These are phyloP conservation scores for Chamaecrista fasciculata DNA, from an alignment of 306 rosid genomes.

Conservation along the genomic window DNA sequence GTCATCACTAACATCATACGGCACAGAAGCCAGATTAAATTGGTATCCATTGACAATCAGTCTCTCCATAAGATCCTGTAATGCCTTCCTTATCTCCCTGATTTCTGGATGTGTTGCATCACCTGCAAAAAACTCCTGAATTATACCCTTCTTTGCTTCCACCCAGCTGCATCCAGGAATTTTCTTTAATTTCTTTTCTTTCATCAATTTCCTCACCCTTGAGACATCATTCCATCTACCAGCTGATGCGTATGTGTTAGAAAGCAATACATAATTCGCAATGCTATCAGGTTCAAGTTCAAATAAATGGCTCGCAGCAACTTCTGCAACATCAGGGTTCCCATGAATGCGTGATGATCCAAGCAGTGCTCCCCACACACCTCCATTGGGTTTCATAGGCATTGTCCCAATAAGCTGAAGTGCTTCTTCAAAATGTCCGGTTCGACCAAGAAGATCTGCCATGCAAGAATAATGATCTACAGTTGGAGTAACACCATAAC, in stretches of 20 bases:
- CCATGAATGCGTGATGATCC: conserved; percentile 72
- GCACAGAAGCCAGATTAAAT: conserved; percentile 55
- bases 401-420: conserved; percentile 58
- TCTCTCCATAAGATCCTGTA: conserved; percentile 60
- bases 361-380: conserved; percentile 92
- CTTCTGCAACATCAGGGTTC: conserved; percentile 62
- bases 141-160: conserved; percentile 56
- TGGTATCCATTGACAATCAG: conserved; percentile 54
- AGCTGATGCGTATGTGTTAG: conserved; percentile 62
- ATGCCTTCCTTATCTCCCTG: conserved; percentile 46
- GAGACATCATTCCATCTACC: conserved; percentile 80
- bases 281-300: conserved; percentile 66
- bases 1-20: conserved; percentile 49
- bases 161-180: conserved; percentile 82
- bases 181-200: conserved; percentile 57
- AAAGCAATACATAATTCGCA: conserved; percentile 76
- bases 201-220: conserved; percentile 61
- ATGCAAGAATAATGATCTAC: conserved; percentile 75
- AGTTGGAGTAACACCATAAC: conserved; percentile 52
- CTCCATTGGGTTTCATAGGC: conserved; percentile 63
- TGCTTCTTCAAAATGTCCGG: conserved; percentile 74
- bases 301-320: conserved; percentile 65
- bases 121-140: conserved; percentile 67
- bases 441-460: conserved; percentile 80
- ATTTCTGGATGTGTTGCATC: conserved; percentile 57